Evolutionary conservation across 305 asterid genomes (phyloP), one percentile per base, ranked within the genome.

Genomic region (Galium porrigens): DNA sequence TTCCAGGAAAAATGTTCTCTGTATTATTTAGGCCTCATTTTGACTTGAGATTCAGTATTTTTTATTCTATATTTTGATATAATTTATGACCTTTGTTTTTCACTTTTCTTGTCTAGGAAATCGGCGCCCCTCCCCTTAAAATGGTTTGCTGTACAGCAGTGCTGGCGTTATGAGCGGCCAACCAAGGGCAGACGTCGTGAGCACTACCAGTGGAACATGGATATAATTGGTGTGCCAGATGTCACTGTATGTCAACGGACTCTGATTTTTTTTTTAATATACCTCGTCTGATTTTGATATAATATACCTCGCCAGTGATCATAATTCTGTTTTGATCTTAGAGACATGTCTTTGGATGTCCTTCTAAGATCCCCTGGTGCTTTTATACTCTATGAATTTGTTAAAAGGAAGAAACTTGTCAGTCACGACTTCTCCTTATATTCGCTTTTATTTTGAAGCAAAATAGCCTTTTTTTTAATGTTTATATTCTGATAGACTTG

Each of bases 141-240:
- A 82, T 92, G 98, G 98, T 92, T 89, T 83, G 84, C 95, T 77
- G 83, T 92, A 78, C 96, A 96, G 68, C 99, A 87, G 80, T 92
- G 99, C 84, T 92, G 99, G 99, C 89, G 96, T 49, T 92, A 92
- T 76, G 97, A 92, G 71, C 78, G 95, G 73, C 87, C 87, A 95
- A 87, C 99, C 52, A 81, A 95, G 81, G 95, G 99, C 52, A 88
- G 95, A 46, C 89, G 97, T 32, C 95, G 95, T 70, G 97, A 92
- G 75, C 95, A 89, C 79, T 89, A 87, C 76, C 99, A 92, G 44
- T 92, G 97, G 99, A 92, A 92, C 79, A 92, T 92, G 99, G 99
- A 92, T 78, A 87, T 87, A 69, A 82, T 87, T 78, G 99, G 97
- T 69, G 94, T 89, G 18, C 83, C 95, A 69, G 83, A 72, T 84